Conservation (phyloP, 208 protist genomes). For the Leishmania guyanensis region DNA sequence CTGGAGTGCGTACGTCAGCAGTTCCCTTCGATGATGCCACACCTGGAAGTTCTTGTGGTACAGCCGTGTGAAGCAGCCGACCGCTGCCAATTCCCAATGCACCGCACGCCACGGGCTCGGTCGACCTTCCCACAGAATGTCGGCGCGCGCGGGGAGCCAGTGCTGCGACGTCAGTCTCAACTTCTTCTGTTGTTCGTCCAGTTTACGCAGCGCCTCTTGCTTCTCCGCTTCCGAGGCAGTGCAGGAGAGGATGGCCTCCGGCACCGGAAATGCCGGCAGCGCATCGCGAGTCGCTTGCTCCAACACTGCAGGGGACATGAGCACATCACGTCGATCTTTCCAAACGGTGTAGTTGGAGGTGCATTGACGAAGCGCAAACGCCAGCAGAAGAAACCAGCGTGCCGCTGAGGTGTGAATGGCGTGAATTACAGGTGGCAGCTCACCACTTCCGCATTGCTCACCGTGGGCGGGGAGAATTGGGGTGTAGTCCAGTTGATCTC, state of each 20-base stretch:
- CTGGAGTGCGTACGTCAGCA: slow-evolving; percentile 51
- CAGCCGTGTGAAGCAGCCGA: slow-evolving; percentile 41
- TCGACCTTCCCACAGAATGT: slow-evolving; percentile 14
- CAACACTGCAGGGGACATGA: slow-evolving; percentile 42
- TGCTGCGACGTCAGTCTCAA: slow-evolving; percentile 20
- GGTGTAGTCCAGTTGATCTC: slow-evolving; percentile 17
- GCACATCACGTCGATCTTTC: slow-evolving; percentile 69
- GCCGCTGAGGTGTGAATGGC: slow-evolving; percentile 31
- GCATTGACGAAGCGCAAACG: slow-evolving; percentile 55
- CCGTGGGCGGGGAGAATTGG: not conserved
- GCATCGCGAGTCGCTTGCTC: slow-evolving; percentile 28
- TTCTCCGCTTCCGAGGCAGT: slow-evolving; percentile 1
- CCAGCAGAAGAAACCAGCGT: slow-evolving; percentile 72
- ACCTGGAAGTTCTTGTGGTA: slow-evolving; percentile 87
- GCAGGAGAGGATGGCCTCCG: not conserved
- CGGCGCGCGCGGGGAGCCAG: slow-evolving; percentile 26
- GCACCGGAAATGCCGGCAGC: slow-evolving; percentile 17
- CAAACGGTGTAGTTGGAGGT: slow-evolving; percentile 75
- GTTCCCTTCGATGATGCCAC: slow-evolving; percentile 78
- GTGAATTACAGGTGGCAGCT: slow-evolving; percentile 10
- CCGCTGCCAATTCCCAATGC: slow-evolving; percentile 62
- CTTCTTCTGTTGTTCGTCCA: slow-evolving; percentile 9
- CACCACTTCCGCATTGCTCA: not conserved
- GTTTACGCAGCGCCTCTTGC: not conserved
- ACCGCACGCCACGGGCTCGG: slow-evolving; percentile 64